Conservation (phyloP, 1,139 yeast genomes). For the Hyphopichia fennica region DNA sequence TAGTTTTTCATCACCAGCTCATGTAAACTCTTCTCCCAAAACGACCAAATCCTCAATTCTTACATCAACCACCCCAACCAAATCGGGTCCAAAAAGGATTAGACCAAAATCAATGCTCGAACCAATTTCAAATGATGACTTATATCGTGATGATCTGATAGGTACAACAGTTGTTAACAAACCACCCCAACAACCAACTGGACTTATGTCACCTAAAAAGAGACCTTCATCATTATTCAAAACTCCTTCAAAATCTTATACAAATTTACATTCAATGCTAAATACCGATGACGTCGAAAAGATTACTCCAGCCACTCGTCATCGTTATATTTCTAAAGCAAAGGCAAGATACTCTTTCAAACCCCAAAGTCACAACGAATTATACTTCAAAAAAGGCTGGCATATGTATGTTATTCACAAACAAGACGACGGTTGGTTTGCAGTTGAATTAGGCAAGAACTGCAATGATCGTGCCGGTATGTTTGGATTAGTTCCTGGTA, state of each 20-base stretch:
- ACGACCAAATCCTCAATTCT: constrained; percentile 2
- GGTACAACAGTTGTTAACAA: constrained; percentile 16
- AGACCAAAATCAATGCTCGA: constrained; percentile 49
- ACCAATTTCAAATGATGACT: constrained; percentile 8
- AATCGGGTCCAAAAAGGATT: constrained; percentile 1
- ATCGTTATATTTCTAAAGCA: constrained; percentile 58
- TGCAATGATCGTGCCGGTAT: constrained; percentile 44
- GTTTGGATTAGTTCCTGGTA: constrained; percentile 82
- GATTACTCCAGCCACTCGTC: constrained; percentile 38
- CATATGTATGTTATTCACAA: constrained; percentile 65
- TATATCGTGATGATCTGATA: constrained; percentile 13
- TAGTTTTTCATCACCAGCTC: constrained; percentile 20
- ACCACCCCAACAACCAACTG: constrained; percentile 6
- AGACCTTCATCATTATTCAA: constrained; percentile 12
- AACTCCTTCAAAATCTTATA: constrained; percentile 32
- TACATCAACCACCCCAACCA: constrained; percentile 7
- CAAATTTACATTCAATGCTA: constrained; percentile 31
- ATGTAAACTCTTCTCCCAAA: constrained; percentile 3
- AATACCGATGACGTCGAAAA: constrained; percentile 18
- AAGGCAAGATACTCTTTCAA: constrained; percentile 71
- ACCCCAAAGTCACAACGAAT: constrained; percentile 79
- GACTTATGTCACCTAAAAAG: constrained; percentile 13
- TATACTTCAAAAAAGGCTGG: constrained; percentile 73
- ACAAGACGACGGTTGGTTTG: constrained; percentile 93
- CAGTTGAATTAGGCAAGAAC: constrained; percentile 66